Base-by-base conservation (phyloP, 371 early-diverging fungal species). In the Mycotypha africana region DNA sequence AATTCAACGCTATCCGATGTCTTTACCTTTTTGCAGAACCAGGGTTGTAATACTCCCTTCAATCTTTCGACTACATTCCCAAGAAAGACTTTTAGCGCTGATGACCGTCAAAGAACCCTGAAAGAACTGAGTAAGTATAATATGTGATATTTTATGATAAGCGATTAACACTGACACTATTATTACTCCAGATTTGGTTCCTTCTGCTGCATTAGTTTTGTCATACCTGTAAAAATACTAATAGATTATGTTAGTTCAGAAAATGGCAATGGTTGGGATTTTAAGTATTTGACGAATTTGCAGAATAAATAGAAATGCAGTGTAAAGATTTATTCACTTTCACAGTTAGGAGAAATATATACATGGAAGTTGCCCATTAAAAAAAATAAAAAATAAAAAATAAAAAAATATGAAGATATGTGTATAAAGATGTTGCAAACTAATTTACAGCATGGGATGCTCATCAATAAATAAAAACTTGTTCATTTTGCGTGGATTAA, bases 31-130 rank as follows among this genome's bases (percentile, higher is more conserved):
- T 68, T 92, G 33, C 61, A 75, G n/a, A 45, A 62, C 14, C 67
- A 84, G 30, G 67, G 81, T n/a, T 65, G 70, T 21, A 62, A 58
- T 4, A 49, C 51, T 9, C 77, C 84, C 49, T 84, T 88, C 58
- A 74, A 85, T 21, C 61, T 84, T 41, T 79, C 77, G 15, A 82
- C 91, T 22, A 55, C 70, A 1, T 92, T 91, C 47, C 92, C 92
- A 19, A 81, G 90, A 48, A 74, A 73, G 57, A 62, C 68, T 8
- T 70, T 76, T 40, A 58, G 36, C 16, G 39, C 41, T 19, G 57
- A 45, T 2, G 76, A 77, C 39, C 42, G 44, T 31, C 21, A 25
- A 43, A 76, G 75, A 45, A 51, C 74, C 10, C 55, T 79, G 20
- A 72, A 73, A 36, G 79, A 79, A 44, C 49, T 79, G 23, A 52